These are phyloP conservation scores for Phytophthora pisi DNA, from an alignment of 352 stramenopile species.

Conservation along the genomic window DNA sequence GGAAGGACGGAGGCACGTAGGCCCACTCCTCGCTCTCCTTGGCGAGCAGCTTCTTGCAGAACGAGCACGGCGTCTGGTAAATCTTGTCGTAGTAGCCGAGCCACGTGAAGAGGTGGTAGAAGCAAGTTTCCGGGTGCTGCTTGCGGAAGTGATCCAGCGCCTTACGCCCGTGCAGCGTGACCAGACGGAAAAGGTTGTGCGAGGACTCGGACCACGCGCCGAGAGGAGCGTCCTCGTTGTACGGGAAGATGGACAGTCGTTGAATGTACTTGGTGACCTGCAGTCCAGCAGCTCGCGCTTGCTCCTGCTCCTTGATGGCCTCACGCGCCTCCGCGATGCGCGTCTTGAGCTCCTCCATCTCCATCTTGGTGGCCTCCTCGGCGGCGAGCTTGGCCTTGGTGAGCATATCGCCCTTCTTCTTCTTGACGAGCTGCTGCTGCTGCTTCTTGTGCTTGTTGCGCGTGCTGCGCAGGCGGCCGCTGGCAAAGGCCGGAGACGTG, in stretches of 20 bases:
- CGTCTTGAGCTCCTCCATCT: constrained; percentile 88
- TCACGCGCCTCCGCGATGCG: constrained; percentile 81
- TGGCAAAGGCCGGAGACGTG: constrained; percentile 76
- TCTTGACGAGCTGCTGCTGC: constrained; percentile 84
- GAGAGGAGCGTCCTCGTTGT: constrained; percentile 77
- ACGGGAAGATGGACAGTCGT: constrained; percentile 79
- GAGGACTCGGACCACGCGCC: constrained; percentile 84
- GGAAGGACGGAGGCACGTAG: constrained; percentile 85
- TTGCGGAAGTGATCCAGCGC: constrained; percentile 85
- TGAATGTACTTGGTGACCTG: constrained; percentile 90
- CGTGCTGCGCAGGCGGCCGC: constrained; percentile 71
- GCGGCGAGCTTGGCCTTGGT: constrained; percentile 86
- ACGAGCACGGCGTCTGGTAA: constrained; percentile 85
- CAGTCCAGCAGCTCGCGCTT: constrained; percentile 65
- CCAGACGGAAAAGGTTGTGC: constrained; percentile 80
- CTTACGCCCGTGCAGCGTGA: constrained; percentile 78
- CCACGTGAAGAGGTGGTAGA: constrained; percentile 89
- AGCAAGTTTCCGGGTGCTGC: constrained; percentile 85
- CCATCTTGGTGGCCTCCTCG: constrained; percentile 87
- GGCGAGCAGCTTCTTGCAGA: constrained; percentile 86
- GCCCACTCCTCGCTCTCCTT: constrained; percentile 85
- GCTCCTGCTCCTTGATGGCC: constrained; percentile 82
- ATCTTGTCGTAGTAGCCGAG: constrained; percentile 89
- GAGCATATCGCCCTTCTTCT: constrained; percentile 89
- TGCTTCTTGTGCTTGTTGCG: constrained; percentile 88